phyloP scores from a whole-genome alignment of 139 green algal genomes.

The Chlamydomonas sphaeroides region DNA sequence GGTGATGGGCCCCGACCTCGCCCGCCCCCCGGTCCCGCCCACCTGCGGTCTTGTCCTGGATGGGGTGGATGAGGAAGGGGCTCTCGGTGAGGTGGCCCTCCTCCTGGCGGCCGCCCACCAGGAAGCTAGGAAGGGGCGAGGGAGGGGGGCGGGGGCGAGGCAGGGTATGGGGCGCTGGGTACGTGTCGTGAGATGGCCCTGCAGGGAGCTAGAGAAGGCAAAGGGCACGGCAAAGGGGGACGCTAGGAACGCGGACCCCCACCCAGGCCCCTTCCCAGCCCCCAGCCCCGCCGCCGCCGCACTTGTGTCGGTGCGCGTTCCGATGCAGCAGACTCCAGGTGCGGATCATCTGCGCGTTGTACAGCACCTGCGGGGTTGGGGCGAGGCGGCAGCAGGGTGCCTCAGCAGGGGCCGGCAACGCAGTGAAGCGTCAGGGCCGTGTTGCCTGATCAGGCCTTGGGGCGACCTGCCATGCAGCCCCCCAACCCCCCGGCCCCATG shows the following conservation, averaged over 20 bases:
- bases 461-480: too few relatives aligned
- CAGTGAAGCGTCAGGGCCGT: too few relatives aligned
- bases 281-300: not conserved
- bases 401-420: too few relatives aligned
- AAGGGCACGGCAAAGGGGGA: not conserved
- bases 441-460: too few relatives aligned
- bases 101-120: slow-evolving; percentile 66
- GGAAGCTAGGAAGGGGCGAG: slow-evolving; percentile 40
- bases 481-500: not conserved
- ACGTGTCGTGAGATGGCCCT: not conserved
- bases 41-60: slow-evolving; percentile 62
- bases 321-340: slow-evolving; percentile 78
- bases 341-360: slow-evolving; percentile 86
- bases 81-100: slow-evolving; percentile 61
- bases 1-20: too few relatives aligned
- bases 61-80: slow-evolving; percentile 82
- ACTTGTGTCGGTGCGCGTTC: slow-evolving; percentile 57
- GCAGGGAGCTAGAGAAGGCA: not conserved
- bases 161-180: not conserved
- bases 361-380: slow-evolving; percentile 61
- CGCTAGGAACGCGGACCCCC: too few relatives aligned
- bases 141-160: not conserved
- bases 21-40: too few relatives aligned
- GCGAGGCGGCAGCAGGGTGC: too few relatives aligned
- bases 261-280: not conserved